Percentiles rank a stretch among this genome's conserved stretches.
Conservation (phyloP, 2,329 filamentous ascomycete genomes). For the Talaromyces sp. region DNA sequence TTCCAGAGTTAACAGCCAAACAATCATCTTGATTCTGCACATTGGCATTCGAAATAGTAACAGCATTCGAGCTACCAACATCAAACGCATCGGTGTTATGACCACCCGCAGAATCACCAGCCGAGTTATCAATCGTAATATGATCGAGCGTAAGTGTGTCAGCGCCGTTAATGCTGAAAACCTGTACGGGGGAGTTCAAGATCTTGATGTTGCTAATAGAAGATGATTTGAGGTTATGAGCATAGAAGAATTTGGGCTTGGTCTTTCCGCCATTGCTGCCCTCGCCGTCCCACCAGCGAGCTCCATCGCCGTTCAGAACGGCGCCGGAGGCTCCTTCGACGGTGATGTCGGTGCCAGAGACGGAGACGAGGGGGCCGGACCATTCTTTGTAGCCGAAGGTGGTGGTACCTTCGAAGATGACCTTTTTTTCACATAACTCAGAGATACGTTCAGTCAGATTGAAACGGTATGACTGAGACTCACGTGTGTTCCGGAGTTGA, state of each 20-base stretch:
- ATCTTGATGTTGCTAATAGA: conserved; percentile 34
- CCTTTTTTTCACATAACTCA: too few relatives aligned
- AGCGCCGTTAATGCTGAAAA: conserved; percentile 39
- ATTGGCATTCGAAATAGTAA: conserved; percentile 54
- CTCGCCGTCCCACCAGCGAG: conserved; percentile 61
- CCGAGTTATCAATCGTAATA: conserved; percentile 59
- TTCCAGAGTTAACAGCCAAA: conserved; percentile 57
- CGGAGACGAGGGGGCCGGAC: conserved; percentile 62
- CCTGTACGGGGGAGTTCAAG: conserved; percentile 38
- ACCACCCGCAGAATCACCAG: conserved; percentile 48
- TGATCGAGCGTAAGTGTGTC: conserved; percentile 53
- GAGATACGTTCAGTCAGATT: too few relatives aligned
- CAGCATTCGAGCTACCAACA: conserved; percentile 50
- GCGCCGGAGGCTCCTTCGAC: conserved; percentile 54
- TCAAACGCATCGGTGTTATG: conserved; percentile 63
- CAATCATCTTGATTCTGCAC: conserved; percentile 64
- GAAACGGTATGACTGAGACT: neutral
- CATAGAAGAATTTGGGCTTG: conserved; percentile 65
- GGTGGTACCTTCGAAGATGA: conserved; percentile 66
- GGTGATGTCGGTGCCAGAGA: conserved; percentile 58
- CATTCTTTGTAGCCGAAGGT: conserved; percentile 66
- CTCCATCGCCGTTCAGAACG: conserved; percentile 57
- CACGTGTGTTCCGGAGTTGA: conserved; percentile 20
- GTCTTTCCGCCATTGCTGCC: conserved; percentile 60
- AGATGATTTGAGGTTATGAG: conserved; percentile 34